Evolutionary conservation across 192 early-diverging fungal genomes (phyloP), one percentile per base, ranked within the genome.

Genomic region (Backusella macrospora): DNA sequence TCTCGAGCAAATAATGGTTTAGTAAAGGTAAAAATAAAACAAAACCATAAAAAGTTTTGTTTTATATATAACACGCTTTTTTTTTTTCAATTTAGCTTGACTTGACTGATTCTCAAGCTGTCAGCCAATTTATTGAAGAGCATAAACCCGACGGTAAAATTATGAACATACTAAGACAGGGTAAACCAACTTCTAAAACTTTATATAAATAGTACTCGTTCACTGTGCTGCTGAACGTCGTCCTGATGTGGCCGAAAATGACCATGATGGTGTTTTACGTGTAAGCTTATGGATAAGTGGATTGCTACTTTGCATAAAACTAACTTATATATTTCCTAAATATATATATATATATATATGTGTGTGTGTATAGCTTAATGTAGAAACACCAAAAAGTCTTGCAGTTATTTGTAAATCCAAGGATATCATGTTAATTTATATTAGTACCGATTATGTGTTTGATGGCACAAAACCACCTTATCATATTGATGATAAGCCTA

Each of bases 401-500:
- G 93, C 90, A 0, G 73, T 68, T 44, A 49, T 84, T 14, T 83
- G 86, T 48, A 81, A 88, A 29, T 52, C 73, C 8, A 66, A 81
- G 5, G 82, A 81, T 8, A 83, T 92, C 43, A 85, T 86, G 66
- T 76, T 96, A 62, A 84, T 94, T 29, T 95, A 97, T 75, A 89
- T 97, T 29, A 94, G 92, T 7, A 93, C 96, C 1, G 94, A 97
- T 77, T 97, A 97, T 76, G 96, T 97, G 21, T 97, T 97, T 85
- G 94, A 97, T 67, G 96, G 96, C 44, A 91, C 82, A 6, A 82
- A 78, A 4, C 94, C 96, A 29, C 90, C 94, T 38, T 97, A 97
- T 74, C 76, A 92, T 29, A 88, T 90, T 0, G 80, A 85, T 26
- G 90, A 86, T 64, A 71, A 67, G 72, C 84, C 92, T 6, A 92